A percentile compares a stretch with the other conserved stretches of the same genome.
These are phyloP conservation scores for Lepidium campestre DNA, from an alignment of 441 rosid species.

Conservation along the genomic window DNA sequence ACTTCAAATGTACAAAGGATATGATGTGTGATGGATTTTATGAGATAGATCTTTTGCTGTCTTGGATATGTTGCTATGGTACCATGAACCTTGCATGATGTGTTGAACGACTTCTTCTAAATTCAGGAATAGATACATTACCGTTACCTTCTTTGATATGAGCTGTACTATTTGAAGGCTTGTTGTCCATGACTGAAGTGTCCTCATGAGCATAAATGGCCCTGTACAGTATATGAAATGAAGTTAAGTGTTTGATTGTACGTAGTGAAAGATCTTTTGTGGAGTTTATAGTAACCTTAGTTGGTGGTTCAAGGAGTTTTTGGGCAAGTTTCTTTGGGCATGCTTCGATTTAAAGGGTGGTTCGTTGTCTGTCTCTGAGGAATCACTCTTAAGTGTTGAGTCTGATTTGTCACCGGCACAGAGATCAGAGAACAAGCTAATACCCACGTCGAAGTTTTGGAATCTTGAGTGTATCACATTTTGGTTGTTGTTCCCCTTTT, in stretches of 20 bases:
- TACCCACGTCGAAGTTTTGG: slow-evolving; percentile 45
- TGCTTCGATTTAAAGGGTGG: slow-evolving; percentile 52
- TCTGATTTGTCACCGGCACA: slow-evolving; percentile 44
- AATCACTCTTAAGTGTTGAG: slow-evolving; percentile 54
- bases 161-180: slow-evolving; percentile 30
- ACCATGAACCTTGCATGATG: slow-evolving; percentile 69
- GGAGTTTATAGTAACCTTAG: slow-evolving; percentile 43
- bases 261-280: not conserved
- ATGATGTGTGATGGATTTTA: not conserved
- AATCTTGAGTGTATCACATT: slow-evolving; percentile 33
- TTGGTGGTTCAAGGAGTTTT: slow-evolving; percentile 52
- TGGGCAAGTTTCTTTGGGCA: slow-evolving; percentile 42
- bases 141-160: slow-evolving; percentile 46
- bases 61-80: slow-evolving; percentile 34
- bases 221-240: slow-evolving; percentile 34
- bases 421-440: slow-evolving; percentile 40
- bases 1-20: slow-evolving; percentile 11
- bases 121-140: slow-evolving; percentile 46
- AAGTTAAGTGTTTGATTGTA: slow-evolving; percentile 5
- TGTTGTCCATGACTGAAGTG: slow-evolving; percentile 34
- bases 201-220: slow-evolving; percentile 40
- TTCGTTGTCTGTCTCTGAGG: slow-evolving; percentile 67
- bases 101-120: slow-evolving; percentile 74
- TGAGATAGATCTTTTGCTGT: not conserved
- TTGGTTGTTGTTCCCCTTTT: slow-evolving; percentile 21